These are phyloP conservation scores for Candida nitratophila DNA, from an alignment of 805 yeast genomes.

Conservation along the genomic window DNA sequence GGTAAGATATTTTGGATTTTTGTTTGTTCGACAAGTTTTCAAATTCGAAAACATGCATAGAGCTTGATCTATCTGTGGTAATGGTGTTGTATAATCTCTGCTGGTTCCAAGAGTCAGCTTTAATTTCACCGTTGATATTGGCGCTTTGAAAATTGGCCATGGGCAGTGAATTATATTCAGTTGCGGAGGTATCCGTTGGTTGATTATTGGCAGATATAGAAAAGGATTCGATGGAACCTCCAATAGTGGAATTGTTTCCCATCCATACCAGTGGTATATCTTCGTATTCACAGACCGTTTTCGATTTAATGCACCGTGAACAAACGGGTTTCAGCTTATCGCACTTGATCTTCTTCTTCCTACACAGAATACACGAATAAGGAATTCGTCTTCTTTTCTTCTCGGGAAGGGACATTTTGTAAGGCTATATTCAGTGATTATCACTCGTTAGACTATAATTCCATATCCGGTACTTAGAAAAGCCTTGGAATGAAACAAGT, in stretches of 20 bases:
- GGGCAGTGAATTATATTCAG: too few relatives aligned
- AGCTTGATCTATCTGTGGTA: background rate
- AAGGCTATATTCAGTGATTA: too few relatives aligned
- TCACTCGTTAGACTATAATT: too few relatives aligned
- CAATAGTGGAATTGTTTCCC: background rate
- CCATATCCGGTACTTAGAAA: too few relatives aligned
- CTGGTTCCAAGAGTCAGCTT: too few relatives aligned
- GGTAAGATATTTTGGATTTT: background rate
- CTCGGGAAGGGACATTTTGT: background rate
- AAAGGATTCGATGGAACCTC: too few relatives aligned
- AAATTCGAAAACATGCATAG: background rate
- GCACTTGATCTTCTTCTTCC: slow-evolving; percentile 18
- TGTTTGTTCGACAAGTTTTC: background rate
- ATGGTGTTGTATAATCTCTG: too few relatives aligned
- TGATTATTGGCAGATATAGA: too few relatives aligned
- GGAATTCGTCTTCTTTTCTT: slow-evolving; percentile 18
- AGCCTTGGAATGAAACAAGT: too few relatives aligned
- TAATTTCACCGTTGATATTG: too few relatives aligned
- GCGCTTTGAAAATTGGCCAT: too few relatives aligned
- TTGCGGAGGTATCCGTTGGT: too few relatives aligned
- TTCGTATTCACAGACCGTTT: slow-evolving; percentile 14
- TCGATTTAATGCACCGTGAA: slow-evolving; percentile 11
- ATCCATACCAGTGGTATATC: slow-evolving; percentile 8
- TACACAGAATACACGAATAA: slow-evolving; percentile 16
- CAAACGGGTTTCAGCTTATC: slow-evolving; percentile 17